Base-by-base conservation (phyloP, 441 rosid species). In the Flueggea neowawraea region DNA sequence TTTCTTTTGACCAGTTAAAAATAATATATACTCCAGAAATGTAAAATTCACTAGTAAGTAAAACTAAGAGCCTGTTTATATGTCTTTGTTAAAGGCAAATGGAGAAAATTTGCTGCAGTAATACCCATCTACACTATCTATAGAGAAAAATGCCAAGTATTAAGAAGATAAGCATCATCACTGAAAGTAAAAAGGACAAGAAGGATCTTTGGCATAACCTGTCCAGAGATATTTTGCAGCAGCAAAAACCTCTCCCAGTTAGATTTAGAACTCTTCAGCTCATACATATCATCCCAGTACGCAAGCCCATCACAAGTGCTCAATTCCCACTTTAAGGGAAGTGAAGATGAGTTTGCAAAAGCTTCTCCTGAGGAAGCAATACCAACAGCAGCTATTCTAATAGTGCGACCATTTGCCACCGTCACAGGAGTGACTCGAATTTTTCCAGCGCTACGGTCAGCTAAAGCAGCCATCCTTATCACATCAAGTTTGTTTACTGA, bases 331-430 rank as follows among this genome's bases (percentile, higher is more conserved):
- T 66, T 78, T 75, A 95, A 81, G 65, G 73, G 69, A 76, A 95
- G 90, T 65, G 97, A 84, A 70, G 99, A 95, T 31, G 96, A 87
- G 76, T 95, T 95, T 59, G 97, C 97, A 83, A 89, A 89, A 78
- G 87, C 85, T 75, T 85, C 83, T 63, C 97, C 91, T 16, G 71
- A 78, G 70, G 54, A 64, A 73, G 86, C 77, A 60, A 89, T 71
- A 73, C 97, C 84, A 72, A 86, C 90, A 52, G 95, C 92, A 73
- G 97, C 90, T 60, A 91, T 16, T 33, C 97, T 87, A 67, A 95
- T 85, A 48, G 85, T 82, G 74, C 78, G 94, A 52, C 91, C 97
- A 80, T 91, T 91, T 64, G 97, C 95, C 74, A 95, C 95, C 32
- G 96, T 89, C 66, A 89, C 73, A 60, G 96, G 89, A 59, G 78